A percentile compares a stretch with the other conserved stretches of the same genome.
phyloP scores from a whole-genome alignment of 2,329 filamentous ascomycete species.

The Claviceps capensis region DNA sequence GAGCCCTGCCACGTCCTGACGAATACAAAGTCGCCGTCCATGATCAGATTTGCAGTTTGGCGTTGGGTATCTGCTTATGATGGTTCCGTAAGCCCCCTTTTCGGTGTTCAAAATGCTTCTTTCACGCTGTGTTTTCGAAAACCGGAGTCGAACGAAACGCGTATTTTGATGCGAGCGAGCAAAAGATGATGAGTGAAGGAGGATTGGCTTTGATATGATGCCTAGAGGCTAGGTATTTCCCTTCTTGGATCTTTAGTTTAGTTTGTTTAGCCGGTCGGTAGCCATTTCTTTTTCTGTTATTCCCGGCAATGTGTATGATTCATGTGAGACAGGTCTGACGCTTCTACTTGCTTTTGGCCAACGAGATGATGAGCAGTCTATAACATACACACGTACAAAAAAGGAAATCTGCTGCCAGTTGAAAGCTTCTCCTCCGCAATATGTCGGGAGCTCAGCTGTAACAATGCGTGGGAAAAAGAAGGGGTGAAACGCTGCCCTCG shows the following conservation, averaged over 20 bases:
- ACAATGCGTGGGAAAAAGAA: background rate
- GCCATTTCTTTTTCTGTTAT: background rate
- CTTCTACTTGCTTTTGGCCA: background rate
- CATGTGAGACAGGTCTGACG: background rate
- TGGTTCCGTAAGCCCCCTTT: background rate
- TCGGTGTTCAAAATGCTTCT: background rate
- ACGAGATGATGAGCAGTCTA: background rate
- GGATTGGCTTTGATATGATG: background rate
- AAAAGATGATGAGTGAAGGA: background rate
- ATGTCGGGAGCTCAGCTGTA: background rate
- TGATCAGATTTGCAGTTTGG: background rate
- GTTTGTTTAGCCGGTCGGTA: no score
- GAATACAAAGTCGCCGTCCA: constrained; percentile 3
- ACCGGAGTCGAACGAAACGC: background rate
- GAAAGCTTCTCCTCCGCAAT: background rate
- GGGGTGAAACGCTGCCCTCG: background rate
- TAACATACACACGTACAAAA: background rate
- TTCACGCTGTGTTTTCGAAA: background rate
- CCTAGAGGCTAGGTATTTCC: no score
- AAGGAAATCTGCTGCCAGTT: background rate
- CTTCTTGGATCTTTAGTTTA: no score
- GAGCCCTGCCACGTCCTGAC: constrained; percentile 5
- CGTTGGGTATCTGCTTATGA: background rate
- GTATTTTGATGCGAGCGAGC: background rate
- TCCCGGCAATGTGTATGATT: background rate